Conservation (phyloP, 208 protist species). For the Crithidia brevicula region DNA sequence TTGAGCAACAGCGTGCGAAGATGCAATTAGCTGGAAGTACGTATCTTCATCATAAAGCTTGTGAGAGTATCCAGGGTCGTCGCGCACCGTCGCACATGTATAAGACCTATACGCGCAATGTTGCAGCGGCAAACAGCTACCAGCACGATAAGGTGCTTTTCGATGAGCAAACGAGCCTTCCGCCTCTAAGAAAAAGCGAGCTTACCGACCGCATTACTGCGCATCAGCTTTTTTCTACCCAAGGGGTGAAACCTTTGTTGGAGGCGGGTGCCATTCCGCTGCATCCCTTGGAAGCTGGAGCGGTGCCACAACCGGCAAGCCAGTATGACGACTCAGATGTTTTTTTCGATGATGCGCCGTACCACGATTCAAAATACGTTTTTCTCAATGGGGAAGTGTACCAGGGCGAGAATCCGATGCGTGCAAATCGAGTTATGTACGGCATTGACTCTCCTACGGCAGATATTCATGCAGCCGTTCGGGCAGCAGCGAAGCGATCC, state of each 20-base stretch:
- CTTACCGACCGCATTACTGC: slow-evolving; percentile 10
- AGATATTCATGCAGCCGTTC: slow-evolving; percentile 9
- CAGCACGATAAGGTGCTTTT: not conserved
- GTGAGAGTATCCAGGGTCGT: slow-evolving; percentile 14
- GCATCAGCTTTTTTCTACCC: slow-evolving; percentile 2
- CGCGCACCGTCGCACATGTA: slow-evolving; percentile 3
- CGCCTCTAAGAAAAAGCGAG: slow-evolving; percentile 11
- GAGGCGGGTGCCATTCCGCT: slow-evolving; percentile 4
- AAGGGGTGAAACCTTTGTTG: slow-evolving; percentile 5
- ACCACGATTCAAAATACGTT: not conserved
- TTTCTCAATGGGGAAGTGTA: slow-evolving; percentile 20
- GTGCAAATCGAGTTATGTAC: slow-evolving; percentile 8
- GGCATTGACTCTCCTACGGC: slow-evolving; percentile 12
- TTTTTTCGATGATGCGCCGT: slow-evolving; percentile 24
- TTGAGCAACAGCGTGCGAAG: slow-evolving; percentile 17
- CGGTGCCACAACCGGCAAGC: not conserved
- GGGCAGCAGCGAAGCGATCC: not conserved
- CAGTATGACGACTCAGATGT: not conserved
- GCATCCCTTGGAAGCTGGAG: not conserved
- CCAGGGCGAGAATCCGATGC: not conserved
- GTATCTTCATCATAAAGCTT: slow-evolving; percentile 16
- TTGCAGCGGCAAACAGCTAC: not conserved
- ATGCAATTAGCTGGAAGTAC: slow-evolving; percentile 12
- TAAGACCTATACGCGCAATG: not conserved
- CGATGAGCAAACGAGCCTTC: not conserved